Base-by-base conservation (phyloP, 1,284 basidiomycete species). In the Somion occarium region DNA sequence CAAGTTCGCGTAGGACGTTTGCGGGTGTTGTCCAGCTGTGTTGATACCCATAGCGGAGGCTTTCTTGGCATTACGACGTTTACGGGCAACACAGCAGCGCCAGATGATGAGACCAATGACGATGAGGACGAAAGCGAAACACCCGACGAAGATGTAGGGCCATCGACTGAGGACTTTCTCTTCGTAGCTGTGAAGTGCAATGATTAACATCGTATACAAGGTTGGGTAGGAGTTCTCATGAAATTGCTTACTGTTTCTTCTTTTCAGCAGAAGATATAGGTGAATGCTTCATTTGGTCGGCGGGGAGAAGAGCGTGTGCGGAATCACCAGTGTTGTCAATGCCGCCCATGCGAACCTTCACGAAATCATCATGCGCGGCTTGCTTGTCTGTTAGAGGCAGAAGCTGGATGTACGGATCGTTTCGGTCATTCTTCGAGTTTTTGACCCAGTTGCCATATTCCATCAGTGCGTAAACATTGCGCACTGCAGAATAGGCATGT, bases 111-210 rank as follows among this genome's bases (percentile, higher is more conserved):
- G 70, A 13, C 76, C 76, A 45, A 77, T 56, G 42, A 80, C 57
- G 48, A 80, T 58, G 25, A 78, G 44, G 19, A 85, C 66, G 53
- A 81, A 70, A 2, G 72, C 64, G 37, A 89, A 69, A 58, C 81
- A 83, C 34, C 85, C 86, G 23, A 75, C 58, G 53, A 89, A 73
- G 61, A 89, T 89, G 60, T 88, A 84, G 0, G 87, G 86, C 87
- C 86, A 88, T 42, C 75, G 80, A 59, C 81, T 83, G 53, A 88
- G 75, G 23, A 89, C 71, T 69, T 76, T 70, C 64, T 85, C 86
- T 61, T 85, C 80, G 48, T 64, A 58, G 49, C 65, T 66, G 41
- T 24, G 12, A 15, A 19, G 13, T 19, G 18, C 34, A 37, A 37
- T 37, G 34, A 37, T 37, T 37, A 37, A 11, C 34, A n/a, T n/a